These are phyloP conservation scores for Fusarium praegraminearum DNA, from an alignment of 2,329 filamentous ascomycete species.

Conservation along the genomic window DNA sequence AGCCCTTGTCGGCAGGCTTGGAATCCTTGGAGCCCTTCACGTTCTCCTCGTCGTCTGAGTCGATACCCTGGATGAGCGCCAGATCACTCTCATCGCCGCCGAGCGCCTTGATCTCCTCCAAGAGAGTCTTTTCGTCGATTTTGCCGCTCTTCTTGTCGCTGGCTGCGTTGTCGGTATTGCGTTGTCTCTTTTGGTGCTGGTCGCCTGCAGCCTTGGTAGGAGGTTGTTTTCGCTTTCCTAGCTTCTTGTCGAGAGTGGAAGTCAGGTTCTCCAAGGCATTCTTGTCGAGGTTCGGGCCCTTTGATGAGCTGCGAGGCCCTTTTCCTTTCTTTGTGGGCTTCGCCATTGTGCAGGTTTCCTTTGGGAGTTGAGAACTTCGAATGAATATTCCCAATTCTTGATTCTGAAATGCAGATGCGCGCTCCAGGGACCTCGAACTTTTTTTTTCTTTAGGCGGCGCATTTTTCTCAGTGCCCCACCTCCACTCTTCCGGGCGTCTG, in stretches of 20 bases:
- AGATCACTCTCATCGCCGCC: conserved; percentile 75
- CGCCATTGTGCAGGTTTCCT: conserved; percentile 45
- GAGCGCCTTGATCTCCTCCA: conserved; percentile 73
- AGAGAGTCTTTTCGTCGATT: conserved; percentile 57
- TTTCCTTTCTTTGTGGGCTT: conserved; percentile 56
- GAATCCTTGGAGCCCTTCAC: conserved; percentile 50
- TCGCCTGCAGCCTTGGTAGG: conserved; percentile 51
- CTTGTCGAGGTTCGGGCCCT: conserved; percentile 58
- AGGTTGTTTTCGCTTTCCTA: conserved; percentile 62
- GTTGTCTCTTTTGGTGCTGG: conserved; percentile 55
- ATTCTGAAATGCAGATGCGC: conserved; percentile 22
- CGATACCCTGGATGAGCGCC: conserved; percentile 67
- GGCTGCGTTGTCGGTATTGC: conserved; percentile 46
- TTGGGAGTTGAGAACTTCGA: conserved; percentile 28
- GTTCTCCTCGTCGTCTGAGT: conserved; percentile 57
- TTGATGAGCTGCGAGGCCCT: conserved; percentile 43
- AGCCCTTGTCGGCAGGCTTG: conserved; percentile 55
- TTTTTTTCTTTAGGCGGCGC: conserved; percentile 40
- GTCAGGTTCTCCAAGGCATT: conserved; percentile 65
- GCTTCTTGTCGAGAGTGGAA: conserved; percentile 66
- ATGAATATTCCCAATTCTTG: conserved; percentile 37
- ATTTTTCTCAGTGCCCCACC: conserved; percentile 38
- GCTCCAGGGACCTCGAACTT: conserved; percentile 36
- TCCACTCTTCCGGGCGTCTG: conserved; percentile 36
- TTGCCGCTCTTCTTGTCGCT: conserved; percentile 44